A percentile compares a stretch with the other conserved stretches of the same genome.
These are phyloP conservation scores for Prunus yedoensis DNA, from an alignment of 331 rosid species.

Conservation along the genomic window DNA sequence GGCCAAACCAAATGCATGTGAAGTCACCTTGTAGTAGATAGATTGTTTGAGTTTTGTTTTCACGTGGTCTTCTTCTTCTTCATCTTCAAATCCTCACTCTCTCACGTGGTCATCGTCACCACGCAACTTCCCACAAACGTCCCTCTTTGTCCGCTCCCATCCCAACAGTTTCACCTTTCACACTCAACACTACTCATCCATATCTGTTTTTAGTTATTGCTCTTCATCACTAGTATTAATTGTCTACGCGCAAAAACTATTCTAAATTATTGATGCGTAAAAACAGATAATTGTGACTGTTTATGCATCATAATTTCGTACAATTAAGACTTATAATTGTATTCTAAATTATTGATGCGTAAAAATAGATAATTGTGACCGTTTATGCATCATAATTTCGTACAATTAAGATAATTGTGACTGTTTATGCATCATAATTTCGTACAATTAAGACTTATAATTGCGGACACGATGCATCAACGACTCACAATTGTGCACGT, in stretches of 20 bases:
- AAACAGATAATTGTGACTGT: fast-evolving
- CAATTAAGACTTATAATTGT: no score
- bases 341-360: no score
- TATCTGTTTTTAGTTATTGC: not conserved
- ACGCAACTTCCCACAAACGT: not conserved
- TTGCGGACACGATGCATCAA: no score
- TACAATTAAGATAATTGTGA: no score
- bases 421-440: no score
- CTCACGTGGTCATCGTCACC: not conserved
- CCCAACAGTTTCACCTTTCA: not conserved
- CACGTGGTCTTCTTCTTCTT: not conserved
- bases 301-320: no score
- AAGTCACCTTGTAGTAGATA: not conserved
- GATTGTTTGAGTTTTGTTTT: no score
- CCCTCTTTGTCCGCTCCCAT: not conserved
- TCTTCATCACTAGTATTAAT: not conserved
- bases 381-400: no score
- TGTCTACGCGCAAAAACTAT: no score
- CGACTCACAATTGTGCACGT: no score
- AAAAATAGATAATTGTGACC: fast-evolving
- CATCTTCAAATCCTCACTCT: no score
- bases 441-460: fast-evolving
- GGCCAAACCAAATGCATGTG: not conserved
- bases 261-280: no score
- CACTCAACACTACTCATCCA: not conserved